These are phyloP conservation scores for Polyporus arcularius DNA, from an alignment of 768 basidiomycete species.

Conservation along the genomic window DNA sequence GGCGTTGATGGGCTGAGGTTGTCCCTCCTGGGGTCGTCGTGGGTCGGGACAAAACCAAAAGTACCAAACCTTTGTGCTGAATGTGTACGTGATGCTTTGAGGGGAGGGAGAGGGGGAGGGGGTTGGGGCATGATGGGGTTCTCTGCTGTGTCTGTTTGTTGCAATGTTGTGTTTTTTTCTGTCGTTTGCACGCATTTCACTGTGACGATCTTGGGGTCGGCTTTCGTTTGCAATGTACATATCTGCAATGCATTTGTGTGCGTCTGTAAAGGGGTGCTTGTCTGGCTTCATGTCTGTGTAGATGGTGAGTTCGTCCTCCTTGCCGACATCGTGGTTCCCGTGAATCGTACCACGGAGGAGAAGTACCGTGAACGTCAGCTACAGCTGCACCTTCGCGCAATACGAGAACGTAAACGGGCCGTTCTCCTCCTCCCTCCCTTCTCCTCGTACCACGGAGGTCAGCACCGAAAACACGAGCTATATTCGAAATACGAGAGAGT, in stretches of 20 bases:
- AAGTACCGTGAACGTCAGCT: too few species aligned
- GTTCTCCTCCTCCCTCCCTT: too few species aligned
- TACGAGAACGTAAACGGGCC: too few species aligned
- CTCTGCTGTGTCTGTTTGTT: not conserved
- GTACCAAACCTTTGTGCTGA: constrained; percentile 14
- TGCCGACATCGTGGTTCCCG: too few species aligned
- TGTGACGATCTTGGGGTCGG: constrained; percentile 10
- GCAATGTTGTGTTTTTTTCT: constrained; percentile 6
- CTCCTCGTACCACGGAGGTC: too few species aligned
- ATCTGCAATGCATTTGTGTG: not conserved
- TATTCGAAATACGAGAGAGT: too few species aligned
- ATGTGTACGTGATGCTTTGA: not conserved
- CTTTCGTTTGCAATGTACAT: constrained; percentile 6
- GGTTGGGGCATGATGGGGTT: not conserved
- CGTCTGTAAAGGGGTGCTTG: too few species aligned
- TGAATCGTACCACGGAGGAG: too few species aligned
- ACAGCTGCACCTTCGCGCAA: too few species aligned
- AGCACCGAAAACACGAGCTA: too few species aligned
- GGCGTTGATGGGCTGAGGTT: not conserved
- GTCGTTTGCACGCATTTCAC: constrained; percentile 3
- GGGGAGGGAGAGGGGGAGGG: not conserved
- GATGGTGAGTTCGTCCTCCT: too few species aligned
- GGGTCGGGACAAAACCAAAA: constrained; percentile 13
- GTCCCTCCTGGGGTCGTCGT: not conserved
- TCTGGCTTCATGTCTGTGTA: too few species aligned